phyloP scores from a whole-genome alignment of 805 yeast species.

The Metschnikowia lochheadii region DNA sequence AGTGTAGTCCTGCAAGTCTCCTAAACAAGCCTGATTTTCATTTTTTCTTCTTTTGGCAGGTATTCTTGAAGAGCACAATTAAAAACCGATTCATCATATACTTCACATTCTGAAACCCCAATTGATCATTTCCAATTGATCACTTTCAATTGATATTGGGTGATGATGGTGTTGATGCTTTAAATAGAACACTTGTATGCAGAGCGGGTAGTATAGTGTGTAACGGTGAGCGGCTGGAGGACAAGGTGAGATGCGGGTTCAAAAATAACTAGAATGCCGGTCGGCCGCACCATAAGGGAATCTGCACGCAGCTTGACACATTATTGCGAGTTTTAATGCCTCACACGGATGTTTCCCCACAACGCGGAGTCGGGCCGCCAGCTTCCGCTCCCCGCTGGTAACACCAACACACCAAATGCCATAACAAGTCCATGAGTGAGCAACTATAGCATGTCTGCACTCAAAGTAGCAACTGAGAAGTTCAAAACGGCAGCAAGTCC shows the following conservation, averaged over 20 bases:
- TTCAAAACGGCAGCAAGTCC: too few relatives aligned
- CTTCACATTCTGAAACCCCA: too few relatives aligned
- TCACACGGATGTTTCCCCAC: not conserved
- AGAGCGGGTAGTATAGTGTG: not conserved
- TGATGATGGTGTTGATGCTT: too few relatives aligned
- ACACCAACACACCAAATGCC: not conserved
- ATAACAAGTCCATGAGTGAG: not conserved
- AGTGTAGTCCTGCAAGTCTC: too few relatives aligned
- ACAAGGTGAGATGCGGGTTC: not conserved
- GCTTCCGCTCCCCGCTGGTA: not conserved
- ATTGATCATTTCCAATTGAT: too few relatives aligned
- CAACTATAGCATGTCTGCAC: not conserved
- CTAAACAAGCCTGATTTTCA: too few relatives aligned
- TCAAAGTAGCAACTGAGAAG: too few relatives aligned
- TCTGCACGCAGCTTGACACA: not conserved
- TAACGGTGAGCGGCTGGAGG: not conserved
- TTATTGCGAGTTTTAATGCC: not conserved
- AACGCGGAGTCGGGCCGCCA: not conserved
- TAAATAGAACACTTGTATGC: too few relatives aligned
- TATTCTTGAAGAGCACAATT: too few relatives aligned
- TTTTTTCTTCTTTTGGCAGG: too few relatives aligned
- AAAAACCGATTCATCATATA: too few relatives aligned
- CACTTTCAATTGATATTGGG: too few relatives aligned
- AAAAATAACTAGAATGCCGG: not conserved
- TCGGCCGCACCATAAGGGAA: not conserved